Base-by-base conservation (phyloP, 441 rosid species). In the Adansonia grandidieri region DNA sequence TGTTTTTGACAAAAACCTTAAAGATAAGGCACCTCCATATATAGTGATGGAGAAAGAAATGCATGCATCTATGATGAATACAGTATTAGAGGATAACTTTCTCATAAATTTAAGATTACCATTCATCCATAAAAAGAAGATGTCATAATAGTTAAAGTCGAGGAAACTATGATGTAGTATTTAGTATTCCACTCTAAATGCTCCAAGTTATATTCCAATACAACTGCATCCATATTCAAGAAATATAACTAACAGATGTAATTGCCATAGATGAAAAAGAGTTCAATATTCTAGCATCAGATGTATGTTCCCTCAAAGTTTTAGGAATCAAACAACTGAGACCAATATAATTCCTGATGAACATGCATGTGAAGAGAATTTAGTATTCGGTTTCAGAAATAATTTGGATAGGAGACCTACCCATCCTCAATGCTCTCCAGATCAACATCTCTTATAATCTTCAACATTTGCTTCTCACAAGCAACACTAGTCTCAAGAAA, bases 381-480 rank as follows among this genome's bases (percentile, higher is more conserved):
- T 32, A 62, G 32, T 32, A 71, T 60, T 20, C 4, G 1, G 14
- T 54, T 32, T 71, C 50, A 54, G 50, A 50, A 45, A 57, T 37
- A 28, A 66, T 24, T 51, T 8, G 17, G 54, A 24, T 5, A 56
- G 37, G 73, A 83, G 73, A 79, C 92, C 85, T 77, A 93, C 97
- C 98, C 95, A 67, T 90, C 90, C 80, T 96, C 97, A 50, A 96
- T 92, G 81, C 77, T 85, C 82, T 89, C 91, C 50, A 88, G 80
- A 87, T 96, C 88, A 80, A 90, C 86, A 79, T 93, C 91, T 74
- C 71, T 82, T 48, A 92, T 81, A 32, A 93, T 89, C 87, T 82
- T 91, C 54, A 84, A 80, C 83, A 96, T 92, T 86, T 93, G 98
- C 88, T 84, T 92, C 89, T 93, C 97, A 79, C 98, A 96, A 74